Percentiles rank a stretch among this genome's conserved stretches.
phyloP scores from a whole-genome alignment of 2,329 filamentous ascomycete genomes.

The Aspergillus costaricaensis region DNA sequence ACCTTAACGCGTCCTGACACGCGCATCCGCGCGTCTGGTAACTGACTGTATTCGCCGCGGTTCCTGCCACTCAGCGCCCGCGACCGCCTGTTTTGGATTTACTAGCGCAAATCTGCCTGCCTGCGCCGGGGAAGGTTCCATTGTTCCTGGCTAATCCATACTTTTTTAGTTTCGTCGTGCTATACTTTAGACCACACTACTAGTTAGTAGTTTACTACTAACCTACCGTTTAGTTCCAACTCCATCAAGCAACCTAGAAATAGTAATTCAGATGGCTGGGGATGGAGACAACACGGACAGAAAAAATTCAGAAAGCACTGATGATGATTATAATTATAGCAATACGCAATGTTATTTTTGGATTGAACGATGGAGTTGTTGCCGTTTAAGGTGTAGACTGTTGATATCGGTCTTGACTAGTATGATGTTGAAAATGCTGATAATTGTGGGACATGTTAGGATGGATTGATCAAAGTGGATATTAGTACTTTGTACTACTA shows the following conservation, averaged over 20 bases:
- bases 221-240: not conserved
- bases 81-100: not conserved
- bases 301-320: not conserved
- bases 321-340: not conserved
- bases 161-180: not conserved
- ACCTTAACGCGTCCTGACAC: slow-evolving; percentile 21
- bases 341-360: not conserved
- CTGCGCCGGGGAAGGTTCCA: not conserved
- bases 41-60: slow-evolving; percentile 14
- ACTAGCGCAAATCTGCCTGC: not conserved
- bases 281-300: not conserved
- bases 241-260: not conserved
- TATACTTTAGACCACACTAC: not conserved
- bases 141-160: slow-evolving; percentile 5
- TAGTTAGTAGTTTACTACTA: too few species aligned
- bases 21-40: slow-evolving; percentile 25
- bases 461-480: too few species aligned
- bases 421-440: not conserved
- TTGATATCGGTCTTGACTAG: too few species aligned
- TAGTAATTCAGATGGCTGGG: slow-evolving; percentile 3
- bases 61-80: slow-evolving; percentile 2
- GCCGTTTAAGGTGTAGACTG: not conserved
- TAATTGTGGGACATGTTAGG: too few species aligned
- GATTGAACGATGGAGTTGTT: not conserved
- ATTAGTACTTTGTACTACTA: too few species aligned